Base-by-base conservation (phyloP, 768 basidiomycete genomes). In the Hortiboletus campestris region DNA sequence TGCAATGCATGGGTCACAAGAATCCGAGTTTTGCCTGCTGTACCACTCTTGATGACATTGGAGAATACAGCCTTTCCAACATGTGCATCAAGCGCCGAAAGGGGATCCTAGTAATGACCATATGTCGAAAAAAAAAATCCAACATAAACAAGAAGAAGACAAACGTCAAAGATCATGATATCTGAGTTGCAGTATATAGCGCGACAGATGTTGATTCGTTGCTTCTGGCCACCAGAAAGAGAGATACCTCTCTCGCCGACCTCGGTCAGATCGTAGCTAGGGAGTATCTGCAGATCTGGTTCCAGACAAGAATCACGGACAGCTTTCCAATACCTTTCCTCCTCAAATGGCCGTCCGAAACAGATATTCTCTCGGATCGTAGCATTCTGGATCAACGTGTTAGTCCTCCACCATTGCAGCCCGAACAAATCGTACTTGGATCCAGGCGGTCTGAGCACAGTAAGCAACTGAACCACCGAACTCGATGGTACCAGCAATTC, bases 1-100 rank as follows among this genome's bases (percentile, higher is more conserved):
- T 96, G 93, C 10, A 96, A 78, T 1, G 91, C 92, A 65, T 96
- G 93, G 0, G 94, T 98, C 44, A 96, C 93, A 49, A 98, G 83
- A 44, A 98, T 77, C 29, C 91, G 82, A 9, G 94, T 96, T 69
- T 91, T 92, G 42, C 78, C 81, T 6, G 75, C 66, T 14, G 83
- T 74, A 16, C 78, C 80, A 51, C 83, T 82, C 53, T 84, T 78
- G 46, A 96, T 80, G 12, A 93, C 89, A 55, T 94, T 86, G 65
- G 89, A 83, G 75, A 96, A 94, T 14, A 95, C 85, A 4, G 84
- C 80, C 69, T 89, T 90, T 39, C 93, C 94, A 46, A 96, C 92
- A 66, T 94, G 92, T 6, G 93, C 92, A 67, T 98, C 94, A 12
- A 98, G 80, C 22, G 93, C 93, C n/a, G 88, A 90, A 11, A 94